A percentile compares a stretch with the other conserved stretches of the same genome.
Conservation (phyloP, 2,329 filamentous ascomycete species). For the Monilinia fructicola region DNA sequence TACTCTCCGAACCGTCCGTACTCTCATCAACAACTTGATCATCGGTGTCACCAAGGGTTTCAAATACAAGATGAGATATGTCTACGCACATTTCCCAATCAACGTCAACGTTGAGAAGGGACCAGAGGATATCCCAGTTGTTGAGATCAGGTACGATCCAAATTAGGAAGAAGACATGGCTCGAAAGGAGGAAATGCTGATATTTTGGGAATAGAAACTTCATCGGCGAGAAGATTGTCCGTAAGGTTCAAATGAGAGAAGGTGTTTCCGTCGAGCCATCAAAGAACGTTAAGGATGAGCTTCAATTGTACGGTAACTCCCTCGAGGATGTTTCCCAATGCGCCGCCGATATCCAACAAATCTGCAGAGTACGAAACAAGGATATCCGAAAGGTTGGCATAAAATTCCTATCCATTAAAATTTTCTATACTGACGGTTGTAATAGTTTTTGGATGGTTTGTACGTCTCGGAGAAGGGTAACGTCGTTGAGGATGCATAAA, state of each 20-base stretch:
- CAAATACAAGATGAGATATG: constrained; percentile 99
- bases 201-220: constrained; percentile 68
- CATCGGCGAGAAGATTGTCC: constrained; percentile 99
- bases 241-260: constrained; percentile 81
- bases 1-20: constrained; percentile 95
- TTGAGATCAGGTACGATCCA: constrained; percentile 84
- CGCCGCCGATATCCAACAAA: constrained; percentile 99
- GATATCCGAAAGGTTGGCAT: constrained; percentile 94
- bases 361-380: constrained; percentile 99
- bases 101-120: constrained; percentile 99
- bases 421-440: background rate
- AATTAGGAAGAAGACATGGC: constrained; percentile 4
- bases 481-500: constrained; percentile 65
- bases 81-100: constrained; percentile 99
- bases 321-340: constrained; percentile 97
- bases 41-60: constrained; percentile 97
- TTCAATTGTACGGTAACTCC: constrained; percentile 88
- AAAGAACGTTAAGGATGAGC: constrained; percentile 95
- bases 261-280: constrained; percentile 91
- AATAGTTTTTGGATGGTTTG: constrained; percentile 97
- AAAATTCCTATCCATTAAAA: background rate
- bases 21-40: constrained; percentile 98
- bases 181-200: constrained; percentile 39
- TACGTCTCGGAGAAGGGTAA: constrained; percentile 99
- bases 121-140: constrained; percentile 79